Evolutionary conservation across 2,329 filamentous ascomycete species (phyloP).

Genomic region (Apiospora malaysiana): DNA sequence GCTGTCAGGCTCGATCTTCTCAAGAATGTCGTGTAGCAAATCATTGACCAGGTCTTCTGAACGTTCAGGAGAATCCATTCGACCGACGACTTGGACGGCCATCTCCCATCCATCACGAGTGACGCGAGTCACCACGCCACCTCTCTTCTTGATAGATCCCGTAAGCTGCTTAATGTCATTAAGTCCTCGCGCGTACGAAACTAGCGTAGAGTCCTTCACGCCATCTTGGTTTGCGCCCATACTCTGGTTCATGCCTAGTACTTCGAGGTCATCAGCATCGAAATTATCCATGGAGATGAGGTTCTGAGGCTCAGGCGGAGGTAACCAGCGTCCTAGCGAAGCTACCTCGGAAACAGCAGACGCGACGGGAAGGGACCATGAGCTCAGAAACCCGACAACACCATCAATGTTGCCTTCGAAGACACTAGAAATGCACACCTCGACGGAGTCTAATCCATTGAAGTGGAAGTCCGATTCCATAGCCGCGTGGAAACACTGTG

Average conservation of each 20-base stretch:
- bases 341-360: conserved; percentile 83
- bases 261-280: conserved; percentile 83
- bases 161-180: conserved; percentile 60
- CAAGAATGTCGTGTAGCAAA: conserved; percentile 72
- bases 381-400: conserved; percentile 74
- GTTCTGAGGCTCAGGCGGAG: conserved; percentile 59
- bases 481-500: conserved; percentile 72
- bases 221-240: conserved; percentile 64
- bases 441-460: conserved; percentile 75
- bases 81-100: conserved; percentile 80
- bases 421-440: conserved; percentile 81
- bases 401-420: conserved; percentile 84
- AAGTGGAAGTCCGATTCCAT: conserved; percentile 75
- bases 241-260: conserved; percentile 70
- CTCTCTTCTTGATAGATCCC: conserved; percentile 35
- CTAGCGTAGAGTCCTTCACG: conserved; percentile 80
- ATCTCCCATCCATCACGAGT: conserved; percentile 84
- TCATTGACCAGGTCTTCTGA: conserved; percentile 77
- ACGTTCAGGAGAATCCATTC: conserved; percentile 75
- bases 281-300: conserved; percentile 68
- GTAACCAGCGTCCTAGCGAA: conserved; percentile 83
- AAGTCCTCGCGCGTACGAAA: conserved; percentile 74
- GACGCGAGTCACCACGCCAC: conserved; percentile 40
- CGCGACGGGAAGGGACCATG: conserved; percentile 82
- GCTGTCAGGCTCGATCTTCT: conserved; percentile 67